A percentile compares a stretch with the other conserved stretches of the same genome.
These are phyloP conservation scores for Schoenoplectus tabernaemontani DNA, from an alignment of 202 grass and related monocot species.

Conservation along the genomic window DNA sequence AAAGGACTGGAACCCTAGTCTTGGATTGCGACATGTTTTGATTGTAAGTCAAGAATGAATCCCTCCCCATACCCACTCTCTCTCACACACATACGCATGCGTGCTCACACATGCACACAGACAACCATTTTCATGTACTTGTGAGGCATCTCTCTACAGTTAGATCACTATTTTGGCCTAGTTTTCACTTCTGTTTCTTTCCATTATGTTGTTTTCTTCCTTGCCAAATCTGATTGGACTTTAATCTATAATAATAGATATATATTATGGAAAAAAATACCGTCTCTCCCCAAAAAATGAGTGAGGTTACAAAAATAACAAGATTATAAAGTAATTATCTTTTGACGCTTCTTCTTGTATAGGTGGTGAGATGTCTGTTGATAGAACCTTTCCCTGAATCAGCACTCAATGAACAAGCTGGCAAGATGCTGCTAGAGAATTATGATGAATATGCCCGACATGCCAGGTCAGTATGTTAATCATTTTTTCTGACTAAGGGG, in stretches of 20 bases:
- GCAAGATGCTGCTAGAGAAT: conserved; percentile 86
- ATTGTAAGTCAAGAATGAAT: conserved; percentile 38
- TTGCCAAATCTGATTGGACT: background rate
- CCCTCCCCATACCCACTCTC: background rate
- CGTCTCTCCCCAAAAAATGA: background rate
- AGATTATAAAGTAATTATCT: background rate
- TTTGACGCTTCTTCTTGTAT: background rate
- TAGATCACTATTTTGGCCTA: background rate
- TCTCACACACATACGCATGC: background rate
- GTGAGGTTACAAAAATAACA: background rate
- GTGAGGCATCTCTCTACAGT: background rate
- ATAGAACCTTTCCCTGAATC: conserved; percentile 92
- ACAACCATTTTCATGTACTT: background rate
- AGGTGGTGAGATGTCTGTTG: conserved; percentile 91
- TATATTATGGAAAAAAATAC: background rate
- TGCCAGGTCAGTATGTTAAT: conserved; percentile 56
- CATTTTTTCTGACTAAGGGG: background rate
- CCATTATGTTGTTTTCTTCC: background rate
- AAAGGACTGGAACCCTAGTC: conserved; percentile 87
- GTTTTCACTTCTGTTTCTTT: background rate
- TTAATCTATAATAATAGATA: background rate
- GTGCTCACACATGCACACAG: background rate
- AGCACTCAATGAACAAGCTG: conserved; percentile 87
- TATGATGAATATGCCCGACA: conserved; percentile 70
- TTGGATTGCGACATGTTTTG: conserved; percentile 79